Conservation (phyloP, 2,329 filamentous ascomycete genomes). For the Orbilia quercus region DNA sequence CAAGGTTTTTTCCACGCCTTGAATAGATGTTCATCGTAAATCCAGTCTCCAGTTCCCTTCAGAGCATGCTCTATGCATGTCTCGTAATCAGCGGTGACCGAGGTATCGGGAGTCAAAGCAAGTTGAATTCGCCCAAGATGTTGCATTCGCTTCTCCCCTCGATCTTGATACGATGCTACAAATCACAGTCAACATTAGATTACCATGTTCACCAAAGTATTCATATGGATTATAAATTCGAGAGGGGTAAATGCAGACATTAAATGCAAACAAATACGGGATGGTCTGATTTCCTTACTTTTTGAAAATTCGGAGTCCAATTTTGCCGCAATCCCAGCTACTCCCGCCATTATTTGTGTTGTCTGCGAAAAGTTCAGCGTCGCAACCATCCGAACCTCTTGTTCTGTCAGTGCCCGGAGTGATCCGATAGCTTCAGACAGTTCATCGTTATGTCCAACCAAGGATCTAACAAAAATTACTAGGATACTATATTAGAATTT, state of each 20-base stretch:
- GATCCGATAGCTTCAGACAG: background rate
- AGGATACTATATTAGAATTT: background rate
- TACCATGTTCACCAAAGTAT: too few relatives aligned
- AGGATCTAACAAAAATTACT: conserved; percentile 3
- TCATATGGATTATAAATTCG: too few relatives aligned
- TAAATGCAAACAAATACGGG: background rate
- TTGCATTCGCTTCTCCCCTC: background rate
- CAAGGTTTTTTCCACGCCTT: conserved; percentile 1
- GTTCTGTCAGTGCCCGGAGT: conserved; percentile 4
- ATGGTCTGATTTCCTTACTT: background rate
- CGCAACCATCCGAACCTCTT: conserved; percentile 12
- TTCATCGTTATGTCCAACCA: conserved; percentile 3
- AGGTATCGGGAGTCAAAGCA: background rate
- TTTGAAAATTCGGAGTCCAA: conserved; percentile 8
- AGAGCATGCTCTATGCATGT: background rate
- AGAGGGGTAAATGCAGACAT: background rate
- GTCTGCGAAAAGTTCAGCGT: conserved; percentile 13
- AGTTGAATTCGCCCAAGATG: background rate
- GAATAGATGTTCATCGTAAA: conserved; percentile 8
- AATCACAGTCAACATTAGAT: background rate
- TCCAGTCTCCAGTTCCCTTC: conserved; percentile 14
- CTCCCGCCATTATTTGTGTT: conserved; percentile 11
- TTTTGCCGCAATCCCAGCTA: conserved; percentile 7
- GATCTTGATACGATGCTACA: background rate
- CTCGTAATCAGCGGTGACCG: conserved; percentile 16